These are phyloP conservation scores for Trichosporon sp. DNA, from an alignment of 1,284 basidiomycete genomes.

Conservation along the genomic window DNA sequence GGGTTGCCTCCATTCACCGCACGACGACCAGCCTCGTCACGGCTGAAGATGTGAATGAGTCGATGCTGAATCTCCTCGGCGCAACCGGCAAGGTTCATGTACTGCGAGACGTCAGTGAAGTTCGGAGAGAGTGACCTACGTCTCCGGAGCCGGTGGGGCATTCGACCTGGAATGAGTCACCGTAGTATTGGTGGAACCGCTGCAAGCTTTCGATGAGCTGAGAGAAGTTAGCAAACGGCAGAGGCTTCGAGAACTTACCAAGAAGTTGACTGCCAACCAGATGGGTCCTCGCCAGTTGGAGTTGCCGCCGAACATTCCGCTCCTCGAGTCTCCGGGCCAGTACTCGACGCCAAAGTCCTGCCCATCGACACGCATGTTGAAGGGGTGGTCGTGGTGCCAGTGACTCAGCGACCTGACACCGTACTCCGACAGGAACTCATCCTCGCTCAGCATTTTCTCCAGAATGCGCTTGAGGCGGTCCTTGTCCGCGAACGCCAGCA, in stretches of 20 bases:
- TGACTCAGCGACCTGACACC: slow-evolving; percentile 93
- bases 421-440: slow-evolving; percentile 90
- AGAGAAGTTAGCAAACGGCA: neutral
- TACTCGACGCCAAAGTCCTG: slow-evolving; percentile 87
- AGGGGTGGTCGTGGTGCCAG: slow-evolving; percentile 84
- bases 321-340: slow-evolving; percentile 95
- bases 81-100: slow-evolving; percentile 86
- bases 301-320: slow-evolving; percentile 88
- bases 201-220: slow-evolving; percentile 56
- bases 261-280: slow-evolving; percentile 90
- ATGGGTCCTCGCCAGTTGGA: slow-evolving; percentile 88
- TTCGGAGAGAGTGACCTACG: slow-evolving; percentile 24
- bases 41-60: slow-evolving; percentile 89
- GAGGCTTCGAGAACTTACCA: slow-evolving; percentile 47
- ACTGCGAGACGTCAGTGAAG: slow-evolving; percentile 38
- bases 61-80: slow-evolving; percentile 97
- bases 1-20: slow-evolving; percentile 87
- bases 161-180: slow-evolving; percentile 79
- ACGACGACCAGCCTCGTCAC: slow-evolving; percentile 75
- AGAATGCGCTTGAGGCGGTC: slow-evolving; percentile 82
- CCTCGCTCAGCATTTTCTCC: slow-evolving; percentile 94
- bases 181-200: slow-evolving; percentile 95
- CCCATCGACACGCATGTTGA: slow-evolving; percentile 89
- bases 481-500: slow-evolving; percentile 86
- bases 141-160: slow-evolving; percentile 94